Percentiles rank a stretch among this genome's conserved stretches.
Conservation (phyloP, 2,329 filamentous ascomycete species). For the Lizonia empirigonia region DNA sequence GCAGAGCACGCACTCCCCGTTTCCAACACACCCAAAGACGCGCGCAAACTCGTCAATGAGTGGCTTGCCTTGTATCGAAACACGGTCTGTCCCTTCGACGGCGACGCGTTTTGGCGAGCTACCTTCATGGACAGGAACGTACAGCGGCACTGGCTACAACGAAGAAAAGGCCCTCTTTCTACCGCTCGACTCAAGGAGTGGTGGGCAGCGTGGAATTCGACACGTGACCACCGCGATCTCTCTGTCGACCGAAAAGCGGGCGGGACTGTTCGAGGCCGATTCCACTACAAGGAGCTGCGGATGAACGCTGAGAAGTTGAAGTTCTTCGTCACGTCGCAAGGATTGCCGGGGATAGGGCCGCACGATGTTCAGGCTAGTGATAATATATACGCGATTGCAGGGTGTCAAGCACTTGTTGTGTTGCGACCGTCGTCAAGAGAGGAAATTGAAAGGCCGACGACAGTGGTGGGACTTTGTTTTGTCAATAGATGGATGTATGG, state of each 20-base stretch:
- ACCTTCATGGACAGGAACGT: slow-evolving; percentile 1
- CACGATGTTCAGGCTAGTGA: background rate
- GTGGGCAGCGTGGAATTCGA: background rate
- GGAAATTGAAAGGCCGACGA: background rate
- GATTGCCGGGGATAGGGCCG: slow-evolving; percentile 2
- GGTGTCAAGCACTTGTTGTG: slow-evolving; percentile 1
- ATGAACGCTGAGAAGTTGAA: background rate
- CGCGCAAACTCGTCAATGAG: background rate
- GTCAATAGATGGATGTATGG: background rate
- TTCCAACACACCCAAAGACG: background rate
- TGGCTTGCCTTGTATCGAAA: background rate
- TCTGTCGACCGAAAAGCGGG: background rate
- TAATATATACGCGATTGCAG: background rate
- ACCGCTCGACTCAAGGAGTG: background rate
- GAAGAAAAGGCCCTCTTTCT: background rate
- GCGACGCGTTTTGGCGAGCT: slow-evolving; percentile 1
- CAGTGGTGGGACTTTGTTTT: background rate
- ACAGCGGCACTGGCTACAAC: background rate
- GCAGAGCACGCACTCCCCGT: background rate
- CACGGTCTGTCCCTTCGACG: background rate
- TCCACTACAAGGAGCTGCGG: background rate
- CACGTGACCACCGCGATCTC: background rate
- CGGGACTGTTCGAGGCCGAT: background rate
- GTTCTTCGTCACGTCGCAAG: slow-evolving; percentile 4
- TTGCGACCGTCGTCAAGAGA: background rate